A percentile compares a stretch with the other conserved stretches of the same genome.
Conservation (phyloP, 805 yeast species). For the Metschnikowia lachancei region DNA sequence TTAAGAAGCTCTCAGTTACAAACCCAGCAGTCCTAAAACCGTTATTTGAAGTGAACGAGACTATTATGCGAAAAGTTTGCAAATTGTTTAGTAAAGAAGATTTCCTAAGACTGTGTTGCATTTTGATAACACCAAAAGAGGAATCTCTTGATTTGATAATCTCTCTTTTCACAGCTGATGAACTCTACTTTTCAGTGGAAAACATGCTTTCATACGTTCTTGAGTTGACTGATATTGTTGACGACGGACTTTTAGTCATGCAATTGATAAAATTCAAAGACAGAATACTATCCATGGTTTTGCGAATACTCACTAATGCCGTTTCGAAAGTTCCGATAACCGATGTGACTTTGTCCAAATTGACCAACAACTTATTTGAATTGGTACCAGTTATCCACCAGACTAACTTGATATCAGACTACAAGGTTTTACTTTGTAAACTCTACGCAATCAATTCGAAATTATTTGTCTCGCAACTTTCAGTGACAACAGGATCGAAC, state of each 20-base stretch:
- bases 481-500: slow-evolving; percentile 20
- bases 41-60: slow-evolving; percentile 27
- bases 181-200: slow-evolving; percentile 29
- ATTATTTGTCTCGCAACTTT: slow-evolving; percentile 28
- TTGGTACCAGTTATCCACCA: slow-evolving; percentile 34
- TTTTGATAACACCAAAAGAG: slow-evolving; percentile 24
- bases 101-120: slow-evolving; percentile 32
- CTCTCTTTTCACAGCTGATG: slow-evolving; percentile 25
- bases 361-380: slow-evolving; percentile 29
- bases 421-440: slow-evolving; percentile 26
- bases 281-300: slow-evolving; percentile 26
- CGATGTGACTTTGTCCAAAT: slow-evolving; percentile 29
- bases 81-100: slow-evolving; percentile 32
- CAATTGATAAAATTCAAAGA: slow-evolving; percentile 37
- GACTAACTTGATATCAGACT: slow-evolving; percentile 25
- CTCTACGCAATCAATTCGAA: slow-evolving; percentile 30
- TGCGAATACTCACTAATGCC: slow-evolving; percentile 27
- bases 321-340: slow-evolving; percentile 34
- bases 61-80: slow-evolving; percentile 24
- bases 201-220: slow-evolving; percentile 29
- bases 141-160: slow-evolving; percentile 24
- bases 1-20: slow-evolving; percentile 28
- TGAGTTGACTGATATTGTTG: slow-evolving; percentile 31
- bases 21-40: slow-evolving; percentile 34
- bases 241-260: slow-evolving; percentile 32